Evolutionary conservation across 1,139 yeast species (phyloP), one percentile per base, ranked within the genome.

Genomic region (Hyphopichia pseudoburtonii): DNA sequence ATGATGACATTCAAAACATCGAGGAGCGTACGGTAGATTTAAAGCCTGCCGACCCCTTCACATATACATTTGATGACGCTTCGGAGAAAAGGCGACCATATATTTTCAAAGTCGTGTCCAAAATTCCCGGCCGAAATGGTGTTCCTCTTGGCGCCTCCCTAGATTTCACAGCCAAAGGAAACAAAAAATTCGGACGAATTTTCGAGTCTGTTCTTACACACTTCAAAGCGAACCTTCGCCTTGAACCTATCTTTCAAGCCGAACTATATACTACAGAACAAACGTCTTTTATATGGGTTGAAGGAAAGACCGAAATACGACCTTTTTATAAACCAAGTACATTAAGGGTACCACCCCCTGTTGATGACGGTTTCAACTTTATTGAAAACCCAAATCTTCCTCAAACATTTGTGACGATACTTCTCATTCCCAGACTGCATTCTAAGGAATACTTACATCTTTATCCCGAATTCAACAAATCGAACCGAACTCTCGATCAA

Each of bases 291-390:
- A 56, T 69, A 3, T 71, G 76, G 76, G 52, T 70, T 3, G 71
- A 67, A 33, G 76, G 75, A 0, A 59, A 57, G 38, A 58, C 57
- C 43, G 69, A 70, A 35, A 54, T 71, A 33, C 66, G 66, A 38
- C 56, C 64, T 3, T 67, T 68, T 39, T 70, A 57, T 48, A 66
- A 66, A 30, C 76, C 76, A 2, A 59, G 66, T 39, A 67, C 75
- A 0, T 54, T 71, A 27, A 54, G 76, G 21, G 63, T 71, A 5
- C 57, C 56, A 1, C 66, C 65, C 0, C 63, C 63, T 1, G 43
- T 43, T 2, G 38, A 47, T 0, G 47, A 49, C 30, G 58, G 57
- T 24, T 46, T 8, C 47, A 5, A 40, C 43, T 30, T 48, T 37
- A n/a, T 11, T 24, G 34, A 31, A 28, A 40, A 35, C 16, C 31